phyloP scores from a whole-genome alignment of 2,329 filamentous ascomycete species.

The Trichocomaceae sp. region DNA sequence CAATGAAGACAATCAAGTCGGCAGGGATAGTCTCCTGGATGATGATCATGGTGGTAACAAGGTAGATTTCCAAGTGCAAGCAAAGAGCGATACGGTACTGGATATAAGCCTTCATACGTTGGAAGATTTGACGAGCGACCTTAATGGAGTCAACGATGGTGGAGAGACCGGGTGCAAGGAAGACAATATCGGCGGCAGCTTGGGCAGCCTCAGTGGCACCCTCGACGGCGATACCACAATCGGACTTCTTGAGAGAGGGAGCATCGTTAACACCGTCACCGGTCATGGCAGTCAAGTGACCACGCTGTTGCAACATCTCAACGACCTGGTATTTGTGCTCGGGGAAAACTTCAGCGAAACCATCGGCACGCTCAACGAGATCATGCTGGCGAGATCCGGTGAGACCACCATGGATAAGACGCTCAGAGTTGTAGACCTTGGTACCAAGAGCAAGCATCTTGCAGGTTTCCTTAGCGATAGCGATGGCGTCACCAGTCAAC shows the following conservation, averaged over 20 bases:
- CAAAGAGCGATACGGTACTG: slow-evolving; percentile 66
- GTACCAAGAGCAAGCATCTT: slow-evolving; percentile 68
- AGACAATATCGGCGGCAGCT: slow-evolving; percentile 62
- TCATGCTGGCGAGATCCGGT: slow-evolving; percentile 64
- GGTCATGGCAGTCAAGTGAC: slow-evolving; percentile 63
- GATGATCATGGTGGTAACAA: slow-evolving; percentile 66
- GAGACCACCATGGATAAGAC: slow-evolving; percentile 64
- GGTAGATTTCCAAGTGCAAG: slow-evolving; percentile 64
- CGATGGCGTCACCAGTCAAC: slow-evolving; percentile 68
- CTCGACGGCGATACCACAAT: slow-evolving; percentile 63
- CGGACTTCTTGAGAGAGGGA: slow-evolving; percentile 62
- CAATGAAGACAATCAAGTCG: slow-evolving; percentile 66
- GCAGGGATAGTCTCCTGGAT: slow-evolving; percentile 65
- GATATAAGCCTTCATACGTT: slow-evolving; percentile 66
- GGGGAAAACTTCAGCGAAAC: slow-evolving; percentile 63
- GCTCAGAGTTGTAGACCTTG: slow-evolving; percentile 69
- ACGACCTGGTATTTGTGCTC: slow-evolving; percentile 67
- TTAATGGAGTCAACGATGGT: slow-evolving; percentile 64
- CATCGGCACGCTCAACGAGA: slow-evolving; percentile 62
- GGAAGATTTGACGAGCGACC: slow-evolving; percentile 63
- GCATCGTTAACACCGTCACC: slow-evolving; percentile 66
- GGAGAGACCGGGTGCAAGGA: slow-evolving; percentile 61
- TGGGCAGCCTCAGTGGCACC: slow-evolving; percentile 62
- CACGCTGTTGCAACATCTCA: slow-evolving; percentile 63
- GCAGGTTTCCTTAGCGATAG: slow-evolving; percentile 69